Evolutionary conservation across 305 asterid genomes (phyloP), one percentile per base, ranked within the genome.

Genomic region (Fraxinus floribunda): DNA sequence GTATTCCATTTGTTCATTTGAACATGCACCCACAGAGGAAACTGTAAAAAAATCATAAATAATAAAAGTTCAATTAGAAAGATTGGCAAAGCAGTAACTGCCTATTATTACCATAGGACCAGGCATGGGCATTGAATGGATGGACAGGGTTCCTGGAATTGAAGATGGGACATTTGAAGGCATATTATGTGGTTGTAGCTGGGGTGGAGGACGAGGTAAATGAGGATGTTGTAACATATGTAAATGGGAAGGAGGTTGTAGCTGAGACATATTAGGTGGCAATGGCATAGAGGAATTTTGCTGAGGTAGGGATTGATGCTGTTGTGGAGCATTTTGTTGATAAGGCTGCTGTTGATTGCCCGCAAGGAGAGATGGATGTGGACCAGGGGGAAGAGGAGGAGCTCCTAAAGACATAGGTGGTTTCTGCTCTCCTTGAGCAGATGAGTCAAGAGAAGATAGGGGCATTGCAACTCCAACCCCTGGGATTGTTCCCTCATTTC

Each of bases 401-500:
- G 94, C 91, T 75, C 96, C 94, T 79, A 89, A 72, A 79, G 97
- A 92, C 87, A 88, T 87, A 29, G 92, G 87, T 34, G 82, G 92
- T 68, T 91, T 94, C 84, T 94, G 98, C 55, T 95, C 99, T 78
- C 93, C 97, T 83, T 94, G 98, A 76, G 85, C 85, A 75, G 95
- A 84, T 76, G 98, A 87, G 89, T 93, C 99, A 35, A 90, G 88
- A 29, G 97, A 90, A 39, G 94, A 80, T 66, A 95, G 93, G 16
- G 99, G 99, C 99, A 96, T 94, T 62, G 98, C 97, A 86, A 89
- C 97, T 86, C 99, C 99, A 81, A 96, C 91, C 80, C 99, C 98
- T 3, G 98, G 99, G 80, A 96, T 96, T 76, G 98, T 96, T 83
- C 99, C 99, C 78, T 96, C 99, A 78, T 93, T 96, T 81, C 99